These are phyloP conservation scores for Dryas drummondii DNA, from an alignment of 306 rosid species.

Conservation along the genomic window DNA sequence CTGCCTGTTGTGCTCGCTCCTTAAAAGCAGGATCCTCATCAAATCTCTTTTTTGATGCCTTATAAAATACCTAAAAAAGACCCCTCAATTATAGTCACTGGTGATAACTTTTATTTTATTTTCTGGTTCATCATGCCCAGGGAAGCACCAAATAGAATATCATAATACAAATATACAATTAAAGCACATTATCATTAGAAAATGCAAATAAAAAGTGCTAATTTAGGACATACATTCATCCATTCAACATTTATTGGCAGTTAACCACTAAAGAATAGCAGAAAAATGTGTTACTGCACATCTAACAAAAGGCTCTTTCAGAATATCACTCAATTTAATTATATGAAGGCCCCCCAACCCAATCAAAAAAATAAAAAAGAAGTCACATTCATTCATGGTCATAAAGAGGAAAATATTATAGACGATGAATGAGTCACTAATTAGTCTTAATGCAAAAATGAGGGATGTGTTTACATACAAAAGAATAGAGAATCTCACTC, in stretches of 20 bases:
- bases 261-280: too few species aligned
- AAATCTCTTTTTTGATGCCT: slow-evolving; percentile 81
- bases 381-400: background rate
- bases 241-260: too few species aligned
- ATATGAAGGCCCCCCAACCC: too few species aligned
- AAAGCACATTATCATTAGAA: background rate
- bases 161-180: background rate
- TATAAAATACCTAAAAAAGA: slow-evolving; percentile 66
- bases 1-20: slow-evolving; percentile 85
- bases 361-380: background rate
- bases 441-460: background rate
- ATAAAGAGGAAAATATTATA: background rate
- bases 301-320: background rate
- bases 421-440: background rate
- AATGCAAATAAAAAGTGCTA: background rate
- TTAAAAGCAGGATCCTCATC: slow-evolving; percentile 82
- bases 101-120: slow-evolving; percentile 11
- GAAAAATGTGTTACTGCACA: too few species aligned
- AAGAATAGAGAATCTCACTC: slow-evolving; percentile 27
- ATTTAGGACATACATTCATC: too few species aligned
- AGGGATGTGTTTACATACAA: slow-evolving; percentile 11
- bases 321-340: background rate
- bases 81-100: slow-evolving; percentile 20
- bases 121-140: background rate
- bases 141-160: background rate